Base-by-base conservation (phyloP, 306 rosid species). In the Dalbergia cultrata region DNA sequence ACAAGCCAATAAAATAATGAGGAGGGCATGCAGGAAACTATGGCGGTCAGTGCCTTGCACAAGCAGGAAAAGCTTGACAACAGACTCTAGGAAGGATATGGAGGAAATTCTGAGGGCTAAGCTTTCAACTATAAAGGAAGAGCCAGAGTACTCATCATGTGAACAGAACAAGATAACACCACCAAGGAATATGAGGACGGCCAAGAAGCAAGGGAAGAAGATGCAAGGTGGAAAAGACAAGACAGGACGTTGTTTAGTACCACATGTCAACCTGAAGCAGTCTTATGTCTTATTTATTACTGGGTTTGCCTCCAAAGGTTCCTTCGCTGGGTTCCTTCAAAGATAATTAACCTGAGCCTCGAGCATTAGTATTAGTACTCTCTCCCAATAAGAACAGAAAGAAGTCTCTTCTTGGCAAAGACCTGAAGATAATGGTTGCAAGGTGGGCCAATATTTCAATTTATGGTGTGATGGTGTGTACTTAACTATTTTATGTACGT, bases 71-170 rank as follows among this genome's bases (percentile, higher is more conserved):
- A 79, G 58, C 35, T 54, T 88, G 65, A 56, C 88, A 72, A 81
- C 81, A 4, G 91, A 88, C 4, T 92, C 91, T 1, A 84, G 83
- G 84, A 86, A 84, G 67, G 94, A 88, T 74, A 88, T 86, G 75
- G 94, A 88, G 70, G 90, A 90, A 26, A 88, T 92, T 77, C 84
- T 90, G 79, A 87, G 90, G 85, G 83, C 88, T 80, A 92, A 90
- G 88, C 93, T 92, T 80, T 82, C 93, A 56, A 90, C 93, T 9
- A 92, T 92, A 57, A 81, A 67, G 60, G 97, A 92, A 81, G 97
- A 90, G 74, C 91, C 94, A n/a, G 97, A 92, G 39, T 1, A 37
- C 7, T 37, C 41, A 26, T 52, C 52, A 8, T 82, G 81, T 59
- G 92, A 90, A 37, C 90, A 87, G 82, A 82, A 47, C 57, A 59